Conservation (phyloP, 2,329 filamentous ascomycete genomes). For the Calonectria pauciramosa region DNA sequence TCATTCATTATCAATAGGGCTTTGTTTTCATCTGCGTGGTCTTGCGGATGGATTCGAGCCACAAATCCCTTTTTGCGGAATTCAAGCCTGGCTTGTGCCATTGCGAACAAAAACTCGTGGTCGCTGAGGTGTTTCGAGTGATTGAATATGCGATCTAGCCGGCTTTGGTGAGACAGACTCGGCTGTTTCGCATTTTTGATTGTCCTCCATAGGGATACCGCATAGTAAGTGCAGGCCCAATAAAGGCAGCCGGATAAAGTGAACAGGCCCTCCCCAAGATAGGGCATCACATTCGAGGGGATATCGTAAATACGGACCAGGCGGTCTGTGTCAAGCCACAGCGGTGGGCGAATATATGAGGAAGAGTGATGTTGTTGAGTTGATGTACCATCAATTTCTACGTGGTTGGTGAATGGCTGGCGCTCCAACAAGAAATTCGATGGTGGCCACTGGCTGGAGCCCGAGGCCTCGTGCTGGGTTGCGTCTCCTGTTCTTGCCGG, state of each 20-base stretch:
- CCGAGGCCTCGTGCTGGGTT: not conserved
- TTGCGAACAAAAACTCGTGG: constrained; percentile 36
- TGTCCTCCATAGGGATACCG: constrained; percentile 40
- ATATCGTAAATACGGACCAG: constrained; percentile 41
- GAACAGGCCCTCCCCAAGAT: constrained; percentile 39
- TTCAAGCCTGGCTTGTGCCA: constrained; percentile 38
- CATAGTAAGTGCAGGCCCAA: constrained; percentile 41
- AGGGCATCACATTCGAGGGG: constrained; percentile 36
- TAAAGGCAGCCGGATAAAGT: constrained; percentile 43
- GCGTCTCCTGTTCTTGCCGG: not conserved
- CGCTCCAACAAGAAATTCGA: not conserved
- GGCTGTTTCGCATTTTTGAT: constrained; percentile 24
- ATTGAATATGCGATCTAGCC: constrained; percentile 41
- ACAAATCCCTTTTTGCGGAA: constrained; percentile 40
- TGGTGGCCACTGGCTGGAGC: not conserved
- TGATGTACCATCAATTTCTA: not conserved
- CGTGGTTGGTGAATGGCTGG: not conserved
- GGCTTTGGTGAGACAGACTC: constrained; percentile 1
- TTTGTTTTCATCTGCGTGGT: constrained; percentile 12
- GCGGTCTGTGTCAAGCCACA: constrained; percentile 42
- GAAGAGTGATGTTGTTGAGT: not conserved
- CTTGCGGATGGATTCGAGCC: constrained; percentile 22
- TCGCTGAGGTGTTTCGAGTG: constrained; percentile 39
- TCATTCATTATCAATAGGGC: constrained; percentile 11
- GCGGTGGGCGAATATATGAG: constrained; percentile 20